Conservation (phyloP, 2,329 filamentous ascomycete species). For the Juglanconis sp. region DNA sequence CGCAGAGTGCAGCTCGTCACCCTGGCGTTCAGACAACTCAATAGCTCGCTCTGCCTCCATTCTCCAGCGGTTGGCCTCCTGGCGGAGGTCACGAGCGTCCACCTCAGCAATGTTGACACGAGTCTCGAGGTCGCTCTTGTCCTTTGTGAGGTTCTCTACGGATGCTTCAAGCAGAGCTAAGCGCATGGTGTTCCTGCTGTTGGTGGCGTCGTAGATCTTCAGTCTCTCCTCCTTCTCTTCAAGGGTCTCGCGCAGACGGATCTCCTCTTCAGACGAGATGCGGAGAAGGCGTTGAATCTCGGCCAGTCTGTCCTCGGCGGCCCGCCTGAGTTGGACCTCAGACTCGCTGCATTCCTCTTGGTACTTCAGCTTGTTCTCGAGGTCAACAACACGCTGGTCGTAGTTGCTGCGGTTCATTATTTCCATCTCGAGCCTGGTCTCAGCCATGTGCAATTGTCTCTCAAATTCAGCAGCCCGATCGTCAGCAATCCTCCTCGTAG, state of each 20-base stretch:
- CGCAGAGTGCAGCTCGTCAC: slow-evolving; percentile 46
- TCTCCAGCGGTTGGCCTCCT: slow-evolving; percentile 60
- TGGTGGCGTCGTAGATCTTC: slow-evolving; percentile 54
- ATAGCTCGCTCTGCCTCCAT: slow-evolving; percentile 58
- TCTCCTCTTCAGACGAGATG: slow-evolving; percentile 69
- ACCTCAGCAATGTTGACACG: slow-evolving; percentile 51
- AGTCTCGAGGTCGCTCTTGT: slow-evolving; percentile 53
- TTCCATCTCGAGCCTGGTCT: slow-evolving; percentile 58
- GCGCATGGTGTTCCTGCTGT: slow-evolving; percentile 56
- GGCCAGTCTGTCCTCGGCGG: slow-evolving; percentile 68
- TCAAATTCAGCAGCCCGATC: slow-evolving; percentile 51
- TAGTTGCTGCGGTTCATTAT: slow-evolving; percentile 58
- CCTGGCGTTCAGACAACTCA: slow-evolving; percentile 47
- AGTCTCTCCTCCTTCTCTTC: slow-evolving; percentile 69
- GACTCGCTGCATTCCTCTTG: slow-evolving; percentile 63
- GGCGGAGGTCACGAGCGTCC: slow-evolving; percentile 53
- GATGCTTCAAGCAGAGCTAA: slow-evolving; percentile 66
- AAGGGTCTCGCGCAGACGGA: slow-evolving; percentile 61
- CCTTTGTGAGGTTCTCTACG: slow-evolving; percentile 55
- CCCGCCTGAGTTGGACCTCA: slow-evolving; percentile 60
- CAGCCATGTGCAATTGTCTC: slow-evolving; percentile 53
- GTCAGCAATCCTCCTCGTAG: slow-evolving; percentile 49
- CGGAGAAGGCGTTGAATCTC: slow-evolving; percentile 70
- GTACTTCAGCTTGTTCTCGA: slow-evolving; percentile 65
- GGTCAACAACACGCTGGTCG: slow-evolving; percentile 61